Evolutionary conservation across 1,139 yeast species (phyloP), one percentile per base, ranked within the genome.

Genomic region (Blastobotrys persicus): DNA sequence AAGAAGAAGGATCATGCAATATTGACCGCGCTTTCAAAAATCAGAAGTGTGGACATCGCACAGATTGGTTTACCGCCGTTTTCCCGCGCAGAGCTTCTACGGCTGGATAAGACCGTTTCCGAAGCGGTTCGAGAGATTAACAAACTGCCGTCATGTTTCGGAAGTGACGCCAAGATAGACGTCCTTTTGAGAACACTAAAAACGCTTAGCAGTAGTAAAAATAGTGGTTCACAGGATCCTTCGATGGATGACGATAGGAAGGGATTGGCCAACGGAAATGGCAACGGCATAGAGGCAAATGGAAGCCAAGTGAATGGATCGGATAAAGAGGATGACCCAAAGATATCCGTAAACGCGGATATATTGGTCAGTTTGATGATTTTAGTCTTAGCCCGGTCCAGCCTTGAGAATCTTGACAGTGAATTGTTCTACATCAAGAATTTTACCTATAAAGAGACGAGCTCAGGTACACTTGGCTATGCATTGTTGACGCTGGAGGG

Each of bases 401-500:
- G 75, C 45, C 75, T 85, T 2, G 74, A 73, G 6, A 69, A 82
- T 59, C 62, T 88, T 17, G 84, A 80, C 57, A 78, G 81, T 1
- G 92, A 86, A 57, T 61, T 89, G 6, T 75, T 71, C 46, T 88
- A 87, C 61, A 74, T 88, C 45, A 80, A 80, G 53, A 71, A 76
- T 46, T 88, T 85, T 62, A 77, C 83, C 57, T 77, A 67, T 65
- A 76, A 65, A 53, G 71, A 70, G 34, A 59, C 69, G 2, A 75
- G 74, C 34, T 63, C 73, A 7, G 89, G 88, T 0, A 67, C 75
- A 19, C 58, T 72, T 4, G 88, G 86, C 0, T 84, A 83, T 59
- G 76, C 83, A 0, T 58, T 89, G 31, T 84, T 95, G 47, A 88
- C 95, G 9, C 71, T 89, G 42, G 96, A 89, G 60, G 96, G 92